These are phyloP conservation scores for Talaromyces sp. DNA, from an alignment of 2,329 filamentous ascomycete genomes.

Conservation along the genomic window DNA sequence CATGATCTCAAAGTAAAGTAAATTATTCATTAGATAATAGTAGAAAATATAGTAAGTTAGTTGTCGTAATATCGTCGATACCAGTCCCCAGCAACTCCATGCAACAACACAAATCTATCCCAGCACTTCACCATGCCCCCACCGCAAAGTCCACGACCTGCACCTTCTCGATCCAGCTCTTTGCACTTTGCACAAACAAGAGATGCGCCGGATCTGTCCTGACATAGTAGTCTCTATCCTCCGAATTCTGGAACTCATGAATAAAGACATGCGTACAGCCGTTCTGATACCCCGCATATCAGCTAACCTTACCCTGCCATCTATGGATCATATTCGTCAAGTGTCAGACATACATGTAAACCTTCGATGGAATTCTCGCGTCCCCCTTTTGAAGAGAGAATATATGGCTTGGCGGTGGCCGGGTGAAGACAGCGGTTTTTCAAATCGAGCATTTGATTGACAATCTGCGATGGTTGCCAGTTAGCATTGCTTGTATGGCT, in stretches of 20 bases:
- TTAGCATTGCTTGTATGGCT: neutral
- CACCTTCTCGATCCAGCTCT: conserved; percentile 27
- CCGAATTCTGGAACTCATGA: conserved; percentile 57
- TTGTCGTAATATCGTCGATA: neutral
- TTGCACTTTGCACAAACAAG: conserved; percentile 49
- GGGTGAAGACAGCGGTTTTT: conserved; percentile 13
- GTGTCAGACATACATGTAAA: neutral
- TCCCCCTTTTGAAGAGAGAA: conserved; percentile 8
- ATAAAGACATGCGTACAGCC: conserved; percentile 66
- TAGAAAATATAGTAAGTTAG: neutral
- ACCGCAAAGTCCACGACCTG: conserved; percentile 34
- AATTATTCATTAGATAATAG: neutral
- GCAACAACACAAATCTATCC: neutral
- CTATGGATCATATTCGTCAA: too few species aligned
- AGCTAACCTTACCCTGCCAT: too few species aligned
- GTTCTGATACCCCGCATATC: conserved; percentile 37
- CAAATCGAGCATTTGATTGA: conserved; percentile 11
- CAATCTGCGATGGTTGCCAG: neutral
- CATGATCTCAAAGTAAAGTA: neutral
- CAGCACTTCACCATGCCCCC: neutral
- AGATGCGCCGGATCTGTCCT: conserved; percentile 59
- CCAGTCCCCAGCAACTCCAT: too few species aligned
- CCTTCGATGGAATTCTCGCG: conserved; percentile 11
- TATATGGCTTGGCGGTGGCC: conserved; percentile 6
- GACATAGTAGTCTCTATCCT: conserved; percentile 65